Evolutionary conservation across 441 rosid genomes (phyloP).

Genomic region (Jatropha multifida): DNA sequence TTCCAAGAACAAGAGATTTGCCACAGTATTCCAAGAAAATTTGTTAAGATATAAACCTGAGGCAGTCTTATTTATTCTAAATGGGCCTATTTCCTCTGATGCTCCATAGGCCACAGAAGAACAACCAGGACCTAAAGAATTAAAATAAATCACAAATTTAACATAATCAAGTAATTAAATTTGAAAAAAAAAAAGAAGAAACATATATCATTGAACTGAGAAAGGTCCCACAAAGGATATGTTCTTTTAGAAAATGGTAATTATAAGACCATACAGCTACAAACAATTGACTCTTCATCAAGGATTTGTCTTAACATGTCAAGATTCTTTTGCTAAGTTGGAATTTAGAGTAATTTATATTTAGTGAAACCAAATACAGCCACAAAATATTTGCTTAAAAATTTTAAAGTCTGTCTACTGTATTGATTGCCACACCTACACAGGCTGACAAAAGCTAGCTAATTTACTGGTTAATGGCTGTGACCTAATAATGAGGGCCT

Average conservation of each 20-base stretch:
- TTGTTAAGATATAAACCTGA: conserved; percentile 79
- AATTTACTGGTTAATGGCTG: conserved; percentile 23
- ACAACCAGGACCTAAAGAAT: conserved; percentile 71
- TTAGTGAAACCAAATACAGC: neutral
- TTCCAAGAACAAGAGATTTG: conserved; percentile 92
- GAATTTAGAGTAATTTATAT: neutral
- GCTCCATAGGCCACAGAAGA: conserved; percentile 99
- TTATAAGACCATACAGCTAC: neutral
- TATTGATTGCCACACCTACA: conserved; percentile 33
- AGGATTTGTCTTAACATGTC: neutral
- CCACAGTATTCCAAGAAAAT: conserved; percentile 80
- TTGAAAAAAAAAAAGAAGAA: neutral
- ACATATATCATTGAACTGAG: neutral
- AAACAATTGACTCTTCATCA: neutral
- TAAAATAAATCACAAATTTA: neutral
- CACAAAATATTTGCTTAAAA: conserved; percentile 7
- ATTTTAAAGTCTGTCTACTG: neutral
- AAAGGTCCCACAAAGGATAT: neutral
- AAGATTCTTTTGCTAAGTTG: neutral
- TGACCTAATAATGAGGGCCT: conserved; percentile 34
- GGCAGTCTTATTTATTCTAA: conserved; percentile 74
- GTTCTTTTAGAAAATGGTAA: neutral
- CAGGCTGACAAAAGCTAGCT: conserved; percentile 31
- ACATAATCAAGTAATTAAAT: neutral
- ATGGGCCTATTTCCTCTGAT: conserved; percentile 86